These are phyloP conservation scores for Penicillium sp. DNA, from an alignment of 2,329 filamentous ascomycete species.

Conservation along the genomic window DNA sequence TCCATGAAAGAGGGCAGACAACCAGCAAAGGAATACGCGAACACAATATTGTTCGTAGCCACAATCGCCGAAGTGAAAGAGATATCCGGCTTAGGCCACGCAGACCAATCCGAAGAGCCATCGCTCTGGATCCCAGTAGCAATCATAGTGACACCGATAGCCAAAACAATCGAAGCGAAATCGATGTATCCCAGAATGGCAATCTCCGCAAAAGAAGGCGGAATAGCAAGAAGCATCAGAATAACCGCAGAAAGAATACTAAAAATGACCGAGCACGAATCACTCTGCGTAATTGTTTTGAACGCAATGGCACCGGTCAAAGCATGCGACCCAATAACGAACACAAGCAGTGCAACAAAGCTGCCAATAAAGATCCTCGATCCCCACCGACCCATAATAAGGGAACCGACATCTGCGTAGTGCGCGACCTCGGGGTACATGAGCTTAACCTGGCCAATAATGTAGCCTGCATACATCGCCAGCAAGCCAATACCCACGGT, in stretches of 20 bases:
- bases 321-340: conserved; percentile 13
- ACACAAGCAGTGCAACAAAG: conserved; percentile 10
- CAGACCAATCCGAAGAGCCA: conserved; percentile 17
- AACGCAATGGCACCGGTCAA: conserved; percentile 16
- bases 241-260: conserved; percentile 14
- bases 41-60: conserved; percentile 17
- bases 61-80: conserved; percentile 10
- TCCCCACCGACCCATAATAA: conserved; percentile 9
- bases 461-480: conserved; percentile 34
- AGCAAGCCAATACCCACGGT: conserved; percentile 38
- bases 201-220: conserved; percentile 29
- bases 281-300: conserved; percentile 8
- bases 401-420: conserved; percentile 12
- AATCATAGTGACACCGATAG: conserved; percentile 34
- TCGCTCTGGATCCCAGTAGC: conserved; percentile 28
- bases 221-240: conserved; percentile 31
- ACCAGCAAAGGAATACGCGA: conserved; percentile 17
- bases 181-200: conserved; percentile 16
- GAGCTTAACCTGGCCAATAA: conserved; percentile 13
- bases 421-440: conserved; percentile 12
- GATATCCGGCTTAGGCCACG: conserved; percentile 9
- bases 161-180: conserved; percentile 32
- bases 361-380: conserved; percentile 11
- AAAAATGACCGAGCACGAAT: conserved; percentile 12
- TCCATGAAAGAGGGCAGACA: conserved; percentile 16